Percentiles rank a stretch among this genome's conserved stretches.
phyloP scores from a whole-genome alignment of 495 filamentous ascomycete genomes.

The Durotheca rogersii region DNA sequence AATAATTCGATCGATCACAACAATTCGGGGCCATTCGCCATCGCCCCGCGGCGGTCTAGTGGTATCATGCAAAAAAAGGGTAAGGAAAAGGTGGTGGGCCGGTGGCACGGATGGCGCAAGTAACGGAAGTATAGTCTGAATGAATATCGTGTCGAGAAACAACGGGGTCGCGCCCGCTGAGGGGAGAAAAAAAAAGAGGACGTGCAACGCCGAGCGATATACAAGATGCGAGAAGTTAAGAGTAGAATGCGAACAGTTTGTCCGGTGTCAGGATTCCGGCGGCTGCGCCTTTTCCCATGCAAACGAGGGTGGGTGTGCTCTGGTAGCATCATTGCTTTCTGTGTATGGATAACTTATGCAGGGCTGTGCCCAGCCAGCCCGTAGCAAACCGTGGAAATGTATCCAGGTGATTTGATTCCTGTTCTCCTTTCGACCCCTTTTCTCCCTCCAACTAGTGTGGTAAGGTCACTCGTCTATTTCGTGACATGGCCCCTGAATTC shows the following conservation, averaged over 20 bases:
- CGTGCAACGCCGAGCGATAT: constrained; percentile 28
- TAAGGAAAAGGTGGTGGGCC: constrained; percentile 16
- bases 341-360: constrained; percentile 16
- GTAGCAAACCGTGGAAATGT: constrained; percentile 12
- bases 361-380: constrained; percentile 16
- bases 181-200: no score
- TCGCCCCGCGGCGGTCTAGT: constrained; percentile 19
- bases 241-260: constrained; percentile 25
- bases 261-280: constrained; percentile 18
- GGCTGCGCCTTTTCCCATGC: constrained; percentile 34
- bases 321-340: constrained; percentile 10
- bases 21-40: constrained; percentile 9
- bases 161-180: constrained; percentile 8
- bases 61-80: constrained; percentile 32
- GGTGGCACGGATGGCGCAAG: constrained; percentile 1
- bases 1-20: constrained; percentile 11
- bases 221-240: constrained; percentile 25
- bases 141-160: constrained; percentile 9
- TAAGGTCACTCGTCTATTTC: constrained; percentile 22
- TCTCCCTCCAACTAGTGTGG: constrained; percentile 3
- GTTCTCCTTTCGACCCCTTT: constrained; percentile 9
- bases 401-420: constrained; percentile 8
- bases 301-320: constrained; percentile 17
- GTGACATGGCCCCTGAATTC: constrained; percentile 18
- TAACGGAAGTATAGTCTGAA: constrained; percentile 4